Evolutionary conservation across 495 filamentous ascomycete genomes (phyloP), one percentile per base, ranked within the genome.

Genomic region (Aspergillus sclerotioniger): DNA sequence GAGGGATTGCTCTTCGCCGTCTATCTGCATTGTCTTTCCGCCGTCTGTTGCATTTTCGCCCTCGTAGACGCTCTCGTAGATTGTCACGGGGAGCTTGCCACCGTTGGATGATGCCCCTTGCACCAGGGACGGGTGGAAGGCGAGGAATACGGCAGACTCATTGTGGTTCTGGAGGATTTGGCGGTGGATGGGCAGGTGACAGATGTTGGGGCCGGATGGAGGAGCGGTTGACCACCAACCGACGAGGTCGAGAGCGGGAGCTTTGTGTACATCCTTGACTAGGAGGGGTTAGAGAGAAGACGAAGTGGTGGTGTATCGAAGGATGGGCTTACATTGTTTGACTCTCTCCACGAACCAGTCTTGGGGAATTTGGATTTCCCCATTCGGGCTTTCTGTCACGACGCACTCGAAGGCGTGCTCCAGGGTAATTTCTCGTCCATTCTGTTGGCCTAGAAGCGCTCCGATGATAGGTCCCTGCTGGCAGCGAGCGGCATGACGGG

Each of bases 191-290:
- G 87, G 82, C 15, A 96, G 79, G 66, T 90, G 78, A 53, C 78
- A 64, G 19, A 74, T 59, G 58, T 83, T 70, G 0, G 94, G 95
- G 3, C 91, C 91, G 41, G 85, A 81, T 8, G 82, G 75, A 21
- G 91, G 84, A 19, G 90, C 77, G 9, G 90, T 84, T n/a, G 91
- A 89, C 79, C 93, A 99, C 91, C 93, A 96, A 71, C 91, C 94
- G 35, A 97, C 90, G 19, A 98, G 80, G 62, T 98, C 94, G 37
- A 96, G 86, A 9, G 82, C 72, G 0, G 91, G 90, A 33, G 71
- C 78, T 71, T 91, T 91, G 77, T 98, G 90, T 6, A 98, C 94
- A 60, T 89, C 87, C 74, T 88, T 92, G 82, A 91, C 90, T 93
- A 61, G 61, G 44, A 16, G 35, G 10, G 19, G 29, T 45, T 35